phyloP scores from a whole-genome alignment of 1,284 basidiomycete genomes.

The Amylostereum chailletii region DNA sequence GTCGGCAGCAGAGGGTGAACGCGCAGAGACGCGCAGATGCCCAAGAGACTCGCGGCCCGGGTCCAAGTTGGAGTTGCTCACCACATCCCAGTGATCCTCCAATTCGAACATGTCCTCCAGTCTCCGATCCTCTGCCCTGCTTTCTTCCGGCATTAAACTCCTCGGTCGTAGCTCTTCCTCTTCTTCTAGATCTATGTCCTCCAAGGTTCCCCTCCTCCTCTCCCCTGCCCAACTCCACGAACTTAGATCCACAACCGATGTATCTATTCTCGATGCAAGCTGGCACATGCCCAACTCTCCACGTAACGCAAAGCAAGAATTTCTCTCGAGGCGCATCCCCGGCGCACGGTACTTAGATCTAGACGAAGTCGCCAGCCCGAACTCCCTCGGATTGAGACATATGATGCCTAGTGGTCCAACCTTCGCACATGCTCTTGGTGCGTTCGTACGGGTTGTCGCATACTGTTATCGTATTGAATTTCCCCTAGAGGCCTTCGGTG shows the following conservation, averaged over 20 bases:
- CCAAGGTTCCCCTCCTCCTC: conserved; percentile 38
- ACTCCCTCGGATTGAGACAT: conserved; percentile 77
- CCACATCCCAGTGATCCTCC: too few relatives aligned
- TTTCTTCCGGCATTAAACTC: not conserved
- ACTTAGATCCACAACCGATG: conserved; percentile 11
- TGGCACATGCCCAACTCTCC: conserved; percentile 87
- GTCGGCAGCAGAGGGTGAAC: conserved; percentile 3
- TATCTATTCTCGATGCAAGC: conserved; percentile 63
- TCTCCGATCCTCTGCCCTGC: not conserved
- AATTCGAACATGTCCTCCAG: not conserved
- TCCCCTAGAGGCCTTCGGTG: conserved; percentile 60
- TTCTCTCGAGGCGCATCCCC: conserved; percentile 60
- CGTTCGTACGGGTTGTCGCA: conserved; percentile 15
- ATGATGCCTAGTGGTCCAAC: conserved; percentile 78
- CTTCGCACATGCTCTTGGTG: conserved; percentile 82
- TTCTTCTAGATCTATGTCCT: conserved; percentile 9
- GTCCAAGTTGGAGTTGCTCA: not conserved
- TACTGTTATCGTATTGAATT: not conserved
- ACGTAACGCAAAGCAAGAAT: conserved; percentile 61
- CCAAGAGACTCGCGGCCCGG: too few relatives aligned
- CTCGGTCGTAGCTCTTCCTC: not conserved
- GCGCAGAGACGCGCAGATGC: too few relatives aligned
- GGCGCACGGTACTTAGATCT: conserved; percentile 76
- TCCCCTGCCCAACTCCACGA: conserved; percentile 40
- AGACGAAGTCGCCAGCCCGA: conserved; percentile 65